These are phyloP conservation scores for Nitzschia inconspicua DNA, from an alignment of 108 stramenopile genomes.

Conservation along the genomic window DNA sequence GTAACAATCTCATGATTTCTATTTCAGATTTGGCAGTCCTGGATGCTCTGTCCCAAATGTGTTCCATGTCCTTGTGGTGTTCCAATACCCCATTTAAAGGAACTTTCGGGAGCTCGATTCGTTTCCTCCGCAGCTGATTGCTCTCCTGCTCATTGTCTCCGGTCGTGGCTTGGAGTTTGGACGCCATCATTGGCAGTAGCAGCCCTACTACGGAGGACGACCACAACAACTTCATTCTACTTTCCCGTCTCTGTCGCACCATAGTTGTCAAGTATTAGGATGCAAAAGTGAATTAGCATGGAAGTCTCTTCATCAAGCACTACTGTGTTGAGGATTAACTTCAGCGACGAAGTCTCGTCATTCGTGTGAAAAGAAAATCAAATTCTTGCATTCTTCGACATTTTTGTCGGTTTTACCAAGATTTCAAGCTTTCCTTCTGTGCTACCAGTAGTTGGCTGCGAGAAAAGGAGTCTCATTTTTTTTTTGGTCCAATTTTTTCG, in stretches of 20 bases:
- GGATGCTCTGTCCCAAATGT: slow-evolving; percentile 21
- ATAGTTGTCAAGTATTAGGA: no score
- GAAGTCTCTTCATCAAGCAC: no score
- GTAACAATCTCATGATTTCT: slow-evolving; percentile 11
- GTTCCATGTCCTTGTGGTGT: slow-evolving; percentile 6
- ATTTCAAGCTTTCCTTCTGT: not conserved
- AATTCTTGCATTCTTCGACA: not conserved
- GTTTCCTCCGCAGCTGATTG: not conserved
- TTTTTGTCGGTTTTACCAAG: not conserved
- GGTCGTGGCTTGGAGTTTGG: no score
- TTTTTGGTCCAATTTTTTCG: no score
- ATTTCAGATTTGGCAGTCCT: slow-evolving; percentile 14
- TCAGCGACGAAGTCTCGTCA: no score
- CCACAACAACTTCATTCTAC: not conserved
- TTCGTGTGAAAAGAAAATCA: no score
- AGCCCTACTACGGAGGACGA: not conserved
- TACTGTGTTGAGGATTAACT: no score
- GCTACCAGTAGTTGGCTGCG: no score
- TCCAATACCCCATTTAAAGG: not conserved
- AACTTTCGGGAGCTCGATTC: not conserved
- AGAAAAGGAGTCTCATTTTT: no score
- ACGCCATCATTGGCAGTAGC: no score
- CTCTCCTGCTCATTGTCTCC: no score
- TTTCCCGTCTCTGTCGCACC: not conserved
- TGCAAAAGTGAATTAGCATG: no score